These are phyloP conservation scores for Phylloboletellus chloephorus DNA, from an alignment of 1,284 basidiomycete species.

Conservation along the genomic window DNA sequence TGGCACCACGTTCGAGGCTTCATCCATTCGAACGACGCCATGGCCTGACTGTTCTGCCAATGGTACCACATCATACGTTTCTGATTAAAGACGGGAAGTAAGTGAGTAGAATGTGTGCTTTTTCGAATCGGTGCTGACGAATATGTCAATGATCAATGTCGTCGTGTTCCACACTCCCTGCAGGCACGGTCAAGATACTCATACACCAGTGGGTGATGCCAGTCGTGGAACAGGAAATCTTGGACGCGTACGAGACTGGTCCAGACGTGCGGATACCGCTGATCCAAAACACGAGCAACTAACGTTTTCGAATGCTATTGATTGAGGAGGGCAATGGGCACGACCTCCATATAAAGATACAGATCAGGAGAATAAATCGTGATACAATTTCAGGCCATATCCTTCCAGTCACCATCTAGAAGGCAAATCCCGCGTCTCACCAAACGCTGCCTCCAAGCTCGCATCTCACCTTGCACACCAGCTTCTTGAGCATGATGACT, in stretches of 20 bases:
- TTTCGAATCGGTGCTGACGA: neutral
- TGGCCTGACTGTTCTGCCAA: neutral
- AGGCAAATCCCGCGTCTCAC: conserved; percentile 51
- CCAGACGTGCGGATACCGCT: conserved; percentile 42
- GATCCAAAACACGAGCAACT: conserved; percentile 48
- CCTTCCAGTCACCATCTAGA: conserved; percentile 65
- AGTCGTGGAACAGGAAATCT: conserved; percentile 40
- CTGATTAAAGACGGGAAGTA: conserved; percentile 43
- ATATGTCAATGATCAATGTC: conserved; percentile 42
- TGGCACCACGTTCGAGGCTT: conserved; percentile 41
- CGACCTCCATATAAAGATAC: conserved; percentile 6
- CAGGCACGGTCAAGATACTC: conserved; percentile 35
- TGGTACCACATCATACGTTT: conserved; percentile 53
- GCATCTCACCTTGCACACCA: conserved; percentile 74
- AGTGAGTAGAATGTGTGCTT: conserved; percentile 26
- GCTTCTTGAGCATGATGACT: conserved; percentile 57
- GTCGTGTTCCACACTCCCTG: conserved; percentile 45
- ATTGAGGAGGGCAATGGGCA: conserved; percentile 4
- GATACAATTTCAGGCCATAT: conserved; percentile 29
- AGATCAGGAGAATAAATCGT: conserved; percentile 11
- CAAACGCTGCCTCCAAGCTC: conserved; percentile 60
- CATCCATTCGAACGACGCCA: no score
- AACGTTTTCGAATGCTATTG: conserved; percentile 18
- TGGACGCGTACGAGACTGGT: conserved; percentile 46
- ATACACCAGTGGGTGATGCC: conserved; percentile 43